Percentiles rank a stretch among this genome's conserved stretches.
Conservation (phyloP, 2,329 filamentous ascomycete genomes). For the Exophiala dermatitidis region DNA sequence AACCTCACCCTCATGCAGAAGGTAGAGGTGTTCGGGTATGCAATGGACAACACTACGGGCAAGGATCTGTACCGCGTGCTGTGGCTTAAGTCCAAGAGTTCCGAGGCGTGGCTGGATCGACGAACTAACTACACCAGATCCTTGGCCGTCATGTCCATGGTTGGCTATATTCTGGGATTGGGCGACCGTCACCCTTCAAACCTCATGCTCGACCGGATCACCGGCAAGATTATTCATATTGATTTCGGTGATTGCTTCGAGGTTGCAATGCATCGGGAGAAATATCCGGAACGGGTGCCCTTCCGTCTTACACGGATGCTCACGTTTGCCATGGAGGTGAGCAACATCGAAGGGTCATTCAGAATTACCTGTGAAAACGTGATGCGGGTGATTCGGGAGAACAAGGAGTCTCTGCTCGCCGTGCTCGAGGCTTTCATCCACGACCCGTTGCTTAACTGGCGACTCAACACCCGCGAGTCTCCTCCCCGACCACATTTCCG, state of each 20-base stretch:
- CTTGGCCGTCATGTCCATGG: constrained; percentile 99
- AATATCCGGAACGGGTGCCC: constrained; percentile 93
- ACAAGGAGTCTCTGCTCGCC: constrained; percentile 98
- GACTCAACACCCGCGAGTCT: constrained; percentile 60
- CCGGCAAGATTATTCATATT: constrained; percentile 95
- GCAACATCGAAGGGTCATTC: constrained; percentile 98
- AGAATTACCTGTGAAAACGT: constrained; percentile 97
- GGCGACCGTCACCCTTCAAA: constrained; percentile 97
- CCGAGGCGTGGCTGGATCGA: constrained; percentile 93
- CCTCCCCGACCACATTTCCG: constrained; percentile 54
- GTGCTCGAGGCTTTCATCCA: constrained; percentile 99
- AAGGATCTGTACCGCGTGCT: constrained; percentile 96
- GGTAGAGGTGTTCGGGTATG: constrained; percentile 98
- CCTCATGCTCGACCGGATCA: constrained; percentile 90
- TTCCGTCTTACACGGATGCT: constrained; percentile 98
- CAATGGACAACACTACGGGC: constrained; percentile 96
- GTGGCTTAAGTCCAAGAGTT: constrained; percentile 98
- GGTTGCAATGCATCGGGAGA: constrained; percentile 98
- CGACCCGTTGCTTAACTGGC: constrained; percentile 97
- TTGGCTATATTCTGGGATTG: constrained; percentile 96
- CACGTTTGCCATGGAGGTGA: constrained; percentile 99
- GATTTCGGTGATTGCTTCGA: constrained; percentile 99
- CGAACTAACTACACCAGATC: constrained; percentile 98
- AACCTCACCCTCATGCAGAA: constrained; percentile 99
- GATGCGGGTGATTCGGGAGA: constrained; percentile 91